These are phyloP conservation scores for Xylaria cubensis DNA, from an alignment of 495 filamentous ascomycete genomes.

Conservation along the genomic window DNA sequence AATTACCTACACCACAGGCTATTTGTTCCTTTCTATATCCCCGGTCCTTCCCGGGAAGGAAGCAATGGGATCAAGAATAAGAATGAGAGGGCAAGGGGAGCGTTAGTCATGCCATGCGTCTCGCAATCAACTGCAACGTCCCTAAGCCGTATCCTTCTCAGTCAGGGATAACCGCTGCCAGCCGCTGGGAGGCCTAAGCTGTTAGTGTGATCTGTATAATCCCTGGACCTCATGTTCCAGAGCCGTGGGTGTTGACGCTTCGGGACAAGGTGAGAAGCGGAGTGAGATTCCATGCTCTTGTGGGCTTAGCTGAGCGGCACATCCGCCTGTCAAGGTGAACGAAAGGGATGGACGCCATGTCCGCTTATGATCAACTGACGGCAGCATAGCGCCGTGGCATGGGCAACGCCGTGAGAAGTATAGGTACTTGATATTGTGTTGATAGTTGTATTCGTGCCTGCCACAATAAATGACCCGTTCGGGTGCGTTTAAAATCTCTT, in stretches of 20 bases:
- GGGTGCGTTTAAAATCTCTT: background rate
- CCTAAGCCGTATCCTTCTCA: background rate
- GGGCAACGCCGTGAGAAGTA: background rate
- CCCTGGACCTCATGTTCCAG: slow-evolving; percentile 9
- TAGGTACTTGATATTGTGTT: background rate
- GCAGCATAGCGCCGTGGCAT: background rate
- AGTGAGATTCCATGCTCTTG: background rate
- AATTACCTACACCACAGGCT: slow-evolving; percentile 9
- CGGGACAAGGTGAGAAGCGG: slow-evolving; percentile 8
- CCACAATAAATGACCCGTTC: too few species aligned
- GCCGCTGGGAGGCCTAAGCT: slow-evolving; percentile 10
- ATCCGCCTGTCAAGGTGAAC: slow-evolving; percentile 16
- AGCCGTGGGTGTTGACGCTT: slow-evolving; percentile 18
- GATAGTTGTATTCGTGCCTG: background rate
- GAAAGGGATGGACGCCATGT: slow-evolving; percentile 6
- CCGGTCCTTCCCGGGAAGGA: background rate
- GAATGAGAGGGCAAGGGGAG: background rate
- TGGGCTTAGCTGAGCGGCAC: slow-evolving; percentile 22
- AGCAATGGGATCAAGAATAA: background rate
- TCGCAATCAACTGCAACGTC: background rate
- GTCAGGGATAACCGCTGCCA: slow-evolving; percentile 6
- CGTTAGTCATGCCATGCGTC: background rate
- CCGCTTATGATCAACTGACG: slow-evolving; percentile 15
- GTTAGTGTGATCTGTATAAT: background rate
- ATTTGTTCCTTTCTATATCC: background rate